phyloP scores from a whole-genome alignment of 441 rosid species.

The Euphorbia celastroides region DNA sequence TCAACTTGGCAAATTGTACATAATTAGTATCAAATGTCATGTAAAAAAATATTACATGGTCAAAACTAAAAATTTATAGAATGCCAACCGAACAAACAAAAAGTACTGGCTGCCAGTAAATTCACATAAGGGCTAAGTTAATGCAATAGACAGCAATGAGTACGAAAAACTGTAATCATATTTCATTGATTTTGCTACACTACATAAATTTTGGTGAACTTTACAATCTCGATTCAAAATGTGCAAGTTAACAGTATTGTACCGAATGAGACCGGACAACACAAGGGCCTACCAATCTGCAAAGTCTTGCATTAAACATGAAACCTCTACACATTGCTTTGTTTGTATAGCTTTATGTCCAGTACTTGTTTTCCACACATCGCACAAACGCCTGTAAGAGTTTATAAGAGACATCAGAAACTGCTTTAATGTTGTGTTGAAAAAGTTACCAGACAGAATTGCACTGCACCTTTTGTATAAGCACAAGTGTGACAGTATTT shows the following conservation, averaged over 20 bases:
- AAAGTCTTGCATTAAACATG: not conserved
- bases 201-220: conserved; percentile 7
- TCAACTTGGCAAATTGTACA: too few species aligned
- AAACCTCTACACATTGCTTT: conserved; percentile 63
- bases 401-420: conserved; percentile 2
- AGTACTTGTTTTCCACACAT: conserved; percentile 99
- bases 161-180: not conserved
- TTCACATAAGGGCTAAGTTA: not conserved
- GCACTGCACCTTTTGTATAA: conserved; percentile 79
- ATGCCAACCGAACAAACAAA: too few species aligned
- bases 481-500: conserved; percentile 97
- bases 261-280: not conserved
- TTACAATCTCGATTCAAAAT: conserved; percentile 14
- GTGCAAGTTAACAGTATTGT: conserved; percentile 1
- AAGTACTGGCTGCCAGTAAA: too few species aligned
- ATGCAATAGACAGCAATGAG: not conserved
- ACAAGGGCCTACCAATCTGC: not conserved
- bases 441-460: conserved; percentile 1
- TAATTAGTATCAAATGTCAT: too few species aligned
- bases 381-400: conserved; percentile 70
- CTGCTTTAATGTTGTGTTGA: not conserved
- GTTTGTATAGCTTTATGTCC: conserved; percentile 91
- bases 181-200: not conserved
- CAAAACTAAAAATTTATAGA: too few species aligned
- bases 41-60: too few species aligned